These are phyloP conservation scores for Amoebophrya sp. DNA, from an alignment of 169 alveolate genomes.

Conservation along the genomic window DNA sequence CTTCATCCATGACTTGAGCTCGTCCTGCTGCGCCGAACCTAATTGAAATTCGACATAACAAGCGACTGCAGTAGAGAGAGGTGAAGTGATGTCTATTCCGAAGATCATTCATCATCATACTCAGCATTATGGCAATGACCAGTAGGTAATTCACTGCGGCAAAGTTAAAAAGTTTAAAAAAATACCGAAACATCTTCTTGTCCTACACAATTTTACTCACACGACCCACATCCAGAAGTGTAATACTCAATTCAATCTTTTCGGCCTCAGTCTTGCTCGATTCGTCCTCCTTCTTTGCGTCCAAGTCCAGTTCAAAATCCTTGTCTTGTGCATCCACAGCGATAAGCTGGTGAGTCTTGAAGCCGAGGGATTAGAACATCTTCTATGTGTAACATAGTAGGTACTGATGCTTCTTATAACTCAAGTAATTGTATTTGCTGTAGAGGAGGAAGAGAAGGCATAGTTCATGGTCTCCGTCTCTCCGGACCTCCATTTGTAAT, in stretches of 20 bases:
- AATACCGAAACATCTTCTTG: background rate
- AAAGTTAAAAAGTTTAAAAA: too few relatives aligned
- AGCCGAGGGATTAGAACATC: constrained; percentile 36
- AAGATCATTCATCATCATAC: too few relatives aligned
- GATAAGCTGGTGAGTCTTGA: constrained; percentile 50
- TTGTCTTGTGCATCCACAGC: constrained; percentile 53
- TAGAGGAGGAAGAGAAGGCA: too few relatives aligned
- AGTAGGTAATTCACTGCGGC: background rate
- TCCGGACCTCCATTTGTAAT: constrained; percentile 51
- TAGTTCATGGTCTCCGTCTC: constrained; percentile 52
- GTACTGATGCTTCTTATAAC: too few relatives aligned
- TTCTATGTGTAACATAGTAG: too few relatives aligned
- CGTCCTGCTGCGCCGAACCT: background rate
- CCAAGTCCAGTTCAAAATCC: constrained; percentile 43
- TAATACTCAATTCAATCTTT: constrained; percentile 34
- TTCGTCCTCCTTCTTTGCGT: constrained; percentile 24
- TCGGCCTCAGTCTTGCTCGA: constrained; percentile 34
- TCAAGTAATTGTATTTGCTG: too few relatives aligned
- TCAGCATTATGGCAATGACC: too few relatives aligned
- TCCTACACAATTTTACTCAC: background rate
- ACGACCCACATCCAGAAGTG: too few relatives aligned
- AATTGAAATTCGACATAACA: too few relatives aligned
- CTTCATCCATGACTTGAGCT: background rate
- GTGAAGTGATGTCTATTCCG: too few relatives aligned
- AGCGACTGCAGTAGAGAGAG: too few relatives aligned